phyloP scores from a whole-genome alignment of 1,284 basidiomycete species.

The Ceratobasidium sp. region DNA sequence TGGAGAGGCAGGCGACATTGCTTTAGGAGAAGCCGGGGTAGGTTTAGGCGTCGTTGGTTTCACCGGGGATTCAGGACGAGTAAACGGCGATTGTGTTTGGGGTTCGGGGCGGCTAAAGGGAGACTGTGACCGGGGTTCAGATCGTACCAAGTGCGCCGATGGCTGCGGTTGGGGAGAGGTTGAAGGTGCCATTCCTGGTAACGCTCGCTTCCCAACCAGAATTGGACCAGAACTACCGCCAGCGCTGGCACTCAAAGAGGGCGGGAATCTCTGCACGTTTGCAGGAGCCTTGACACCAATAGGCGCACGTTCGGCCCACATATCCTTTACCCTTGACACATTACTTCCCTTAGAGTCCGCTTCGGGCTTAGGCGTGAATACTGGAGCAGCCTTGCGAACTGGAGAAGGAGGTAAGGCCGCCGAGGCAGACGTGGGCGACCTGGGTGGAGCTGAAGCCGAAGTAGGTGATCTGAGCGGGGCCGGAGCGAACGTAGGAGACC shows the following conservation, averaged over 20 bases:
- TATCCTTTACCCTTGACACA: slow-evolving; percentile 31
- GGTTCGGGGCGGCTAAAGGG: background rate
- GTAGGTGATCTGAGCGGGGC: background rate
- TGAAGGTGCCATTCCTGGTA: slow-evolving; percentile 52
- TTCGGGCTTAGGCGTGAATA: slow-evolving; percentile 13
- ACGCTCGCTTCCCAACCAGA: slow-evolving; percentile 48
- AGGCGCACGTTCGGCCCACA: slow-evolving; percentile 36
- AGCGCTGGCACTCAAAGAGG: background rate
- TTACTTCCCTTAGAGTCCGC: slow-evolving; percentile 14
- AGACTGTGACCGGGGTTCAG: background rate
- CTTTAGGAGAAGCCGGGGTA: background rate
- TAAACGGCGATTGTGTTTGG: background rate
- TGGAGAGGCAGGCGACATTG: slow-evolving; percentile 8
- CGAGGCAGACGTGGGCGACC: background rate
- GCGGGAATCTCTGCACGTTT: background rate
- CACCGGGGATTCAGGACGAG: slow-evolving; percentile 14
- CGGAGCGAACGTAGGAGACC: background rate
- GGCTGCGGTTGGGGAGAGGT: slow-evolving; percentile 42
- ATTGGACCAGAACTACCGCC: slow-evolving; percentile 1
- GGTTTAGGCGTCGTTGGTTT: slow-evolving; percentile 29
- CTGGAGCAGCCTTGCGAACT: slow-evolving; percentile 19
- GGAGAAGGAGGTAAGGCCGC: slow-evolving; percentile 11
- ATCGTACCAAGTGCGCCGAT: background rate
- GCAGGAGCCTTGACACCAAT: slow-evolving; percentile 32
- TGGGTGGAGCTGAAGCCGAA: background rate